phyloP scores from a whole-genome alignment of 208 protist species.

The Trypanosoma congolense region DNA sequence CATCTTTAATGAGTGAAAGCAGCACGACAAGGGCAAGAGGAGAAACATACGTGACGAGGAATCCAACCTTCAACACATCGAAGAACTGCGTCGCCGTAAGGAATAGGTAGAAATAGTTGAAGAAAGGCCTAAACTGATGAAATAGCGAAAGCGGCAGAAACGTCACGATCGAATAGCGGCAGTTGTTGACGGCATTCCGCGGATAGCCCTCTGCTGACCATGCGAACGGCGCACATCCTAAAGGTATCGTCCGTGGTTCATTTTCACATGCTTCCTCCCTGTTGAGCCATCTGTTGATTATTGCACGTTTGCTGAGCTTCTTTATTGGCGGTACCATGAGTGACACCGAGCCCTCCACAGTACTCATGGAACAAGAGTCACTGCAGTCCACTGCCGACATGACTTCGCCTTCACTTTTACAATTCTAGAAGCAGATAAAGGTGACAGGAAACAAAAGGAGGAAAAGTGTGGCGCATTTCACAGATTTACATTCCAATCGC shows the following conservation, averaged over 20 bases:
- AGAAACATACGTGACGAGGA: conserved; percentile 94
- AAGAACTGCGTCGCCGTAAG: conserved; percentile 82
- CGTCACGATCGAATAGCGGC: conserved; percentile 66
- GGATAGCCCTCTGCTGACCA: conserved; percentile 49
- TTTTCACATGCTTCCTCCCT: conserved; percentile 18
- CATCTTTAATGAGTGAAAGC: conserved; percentile 91
- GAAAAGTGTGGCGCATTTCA: too few relatives aligned
- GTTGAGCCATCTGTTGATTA: conserved; percentile 12
- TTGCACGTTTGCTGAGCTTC: background rate
- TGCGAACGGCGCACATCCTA: conserved; percentile 35
- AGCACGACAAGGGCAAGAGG: conserved; percentile 90
- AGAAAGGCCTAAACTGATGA: conserved; percentile 75
- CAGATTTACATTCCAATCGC: too few relatives aligned
- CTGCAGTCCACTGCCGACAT: conserved; percentile 1
- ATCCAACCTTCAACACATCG: conserved; percentile 80
- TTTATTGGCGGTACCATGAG: conserved; percentile 2
- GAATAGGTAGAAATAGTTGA: conserved; percentile 87
- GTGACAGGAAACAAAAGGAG: too few relatives aligned
- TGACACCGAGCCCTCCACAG: background rate
- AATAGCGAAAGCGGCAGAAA: conserved; percentile 77
- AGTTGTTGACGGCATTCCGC: conserved; percentile 78
- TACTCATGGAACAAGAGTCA: background rate
- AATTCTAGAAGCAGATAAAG: too few relatives aligned
- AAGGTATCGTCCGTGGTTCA: conserved; percentile 38
- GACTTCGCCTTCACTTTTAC: conserved; percentile 3